Evolutionary conservation across 805 yeast species (phyloP), one percentile per base, ranked within the genome.

Genomic region (Starmerella stellata): DNA sequence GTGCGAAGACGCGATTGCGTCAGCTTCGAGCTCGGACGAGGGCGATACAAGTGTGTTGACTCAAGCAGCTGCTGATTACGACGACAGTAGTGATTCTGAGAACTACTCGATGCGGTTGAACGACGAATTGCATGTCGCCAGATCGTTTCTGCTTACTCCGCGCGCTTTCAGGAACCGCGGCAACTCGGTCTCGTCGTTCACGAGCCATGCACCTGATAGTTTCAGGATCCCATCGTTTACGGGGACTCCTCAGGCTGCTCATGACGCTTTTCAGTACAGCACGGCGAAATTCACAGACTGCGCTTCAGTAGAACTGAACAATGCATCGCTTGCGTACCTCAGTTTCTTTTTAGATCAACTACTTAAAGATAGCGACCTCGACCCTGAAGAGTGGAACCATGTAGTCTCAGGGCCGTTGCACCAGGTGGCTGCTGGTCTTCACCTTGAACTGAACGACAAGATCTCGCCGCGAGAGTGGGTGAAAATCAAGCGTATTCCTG

Each of bases 401-500:
- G 64, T 68, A 1, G 53, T 87, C 4, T 57, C 64, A 11, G 61
- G 63, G 5, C 64, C 74, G 5, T 54, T 83, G 13, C 59, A 66
- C 21, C 63, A 66, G 28, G 60, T 62, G n/a, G 68, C 80, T 2
- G 72, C 75, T 30, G 59, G 60, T 15, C 64, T 85, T 3, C 75
- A 73, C 37, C 64, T 74, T 8, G 75, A 72, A 45, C 63, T 73
- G 2, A 65, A 70, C 21, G 87, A 78, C 44, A 75, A 76, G 3
- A 66, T 83, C 43, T 95, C 90, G 54, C 74, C 85, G 36, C 68
- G 87, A n/a, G 85, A 78, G 48, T 87, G 80, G 56, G 72, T 90
- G 32, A 90, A 92, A 52, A 66, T 90, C 34, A 92, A 90, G 53
- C 67, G 82, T 42, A 71, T 87, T 7, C 66, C 75, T 1, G 96